Conservation (phyloP, 441 rosid species). For the Arabidopsis lyrata region DNA sequence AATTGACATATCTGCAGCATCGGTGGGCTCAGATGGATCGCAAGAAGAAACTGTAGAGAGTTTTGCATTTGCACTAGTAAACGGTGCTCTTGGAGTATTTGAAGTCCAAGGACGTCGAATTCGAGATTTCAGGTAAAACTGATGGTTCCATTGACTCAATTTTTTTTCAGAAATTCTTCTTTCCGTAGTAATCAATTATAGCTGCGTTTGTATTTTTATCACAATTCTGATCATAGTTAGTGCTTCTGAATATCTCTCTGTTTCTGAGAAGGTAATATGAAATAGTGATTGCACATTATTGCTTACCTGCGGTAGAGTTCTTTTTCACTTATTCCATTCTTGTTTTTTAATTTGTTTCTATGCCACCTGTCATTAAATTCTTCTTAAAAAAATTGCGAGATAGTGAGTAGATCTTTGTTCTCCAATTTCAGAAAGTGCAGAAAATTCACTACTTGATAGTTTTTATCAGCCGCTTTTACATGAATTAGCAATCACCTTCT, state of each 20-base stretch:
- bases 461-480: constrained; percentile 10
- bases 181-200: constrained; percentile 21
- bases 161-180: constrained; percentile 22
- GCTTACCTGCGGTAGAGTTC: constrained; percentile 13
- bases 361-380: constrained; percentile 12
- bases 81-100: constrained; percentile 99
- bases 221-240: constrained; percentile 21
- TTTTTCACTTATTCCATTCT: constrained; percentile 16
- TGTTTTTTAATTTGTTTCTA: constrained; percentile 18
- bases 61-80: constrained; percentile 95
- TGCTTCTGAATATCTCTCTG: constrained; percentile 14
- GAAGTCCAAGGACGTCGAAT: constrained; percentile 98
- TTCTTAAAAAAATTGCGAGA: constrained; percentile 13
- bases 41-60: constrained; percentile 87
- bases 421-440: constrained; percentile 17
- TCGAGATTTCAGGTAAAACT: constrained; percentile 84
- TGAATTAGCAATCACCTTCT: constrained; percentile 36
- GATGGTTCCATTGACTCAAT: constrained; percentile 28
- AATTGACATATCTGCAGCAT: constrained; percentile 52
- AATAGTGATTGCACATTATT: constrained; percentile 31
- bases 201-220: constrained; percentile 23
- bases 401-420: constrained; percentile 17
- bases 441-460: constrained; percentile 25
- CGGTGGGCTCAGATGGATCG: constrained; percentile 61
- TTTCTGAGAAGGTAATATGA: constrained; percentile 10